Evolutionary conservation across 768 basidiomycete species (phyloP), one percentile per base, ranked within the genome.

Genomic region (Mycena rosella): DNA sequence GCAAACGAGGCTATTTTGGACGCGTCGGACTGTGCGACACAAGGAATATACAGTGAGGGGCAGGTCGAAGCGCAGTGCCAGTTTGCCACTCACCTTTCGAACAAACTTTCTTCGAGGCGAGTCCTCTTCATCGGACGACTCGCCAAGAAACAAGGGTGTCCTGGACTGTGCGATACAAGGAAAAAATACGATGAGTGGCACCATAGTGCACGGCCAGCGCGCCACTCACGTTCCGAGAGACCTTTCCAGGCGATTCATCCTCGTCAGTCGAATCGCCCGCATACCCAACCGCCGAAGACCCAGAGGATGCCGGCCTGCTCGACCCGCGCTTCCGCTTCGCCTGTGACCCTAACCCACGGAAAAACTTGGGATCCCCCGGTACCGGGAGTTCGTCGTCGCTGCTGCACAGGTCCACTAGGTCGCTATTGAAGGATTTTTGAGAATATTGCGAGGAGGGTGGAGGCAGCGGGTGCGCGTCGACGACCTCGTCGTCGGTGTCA

Each of bases 401-500:
- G 40, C 53, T 60, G 55, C 48, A 58, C 2, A 68, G 18, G 22
- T 68, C 47, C 2, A 67, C 34, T 2, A 53, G 5, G 5, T 57
- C 54, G 45, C 22, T 53, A 17, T n/a, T 17, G 27, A n/a, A 51
- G 9, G 60, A 61, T 14, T 34, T 40, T 14, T n/a, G n/a, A 3
- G 63, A 65, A 27, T 52, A 30, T 26, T 58, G 67, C 14, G 55
- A 62, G 15, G 67, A 67, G 15, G 44, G 29, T 26, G 52, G 32
- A 10, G 65, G 65, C 8, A 20, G 62, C 27, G 65, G 40, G 29
- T 14, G 47, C 53, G 44, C 30, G 29, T 67, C 62, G 38, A n/a
- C n/a, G n/a, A n/a, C n/a, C n/a, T n/a, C n/a, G n/a, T 64, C 54
- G 34, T 71, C 70, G 15, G 68, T 65, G 59, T 69, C 68, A 30